Evolutionary conservation across 2,329 filamentous ascomycete genomes (phyloP).

Genomic region (Hirsutella rhossiliensis): DNA sequence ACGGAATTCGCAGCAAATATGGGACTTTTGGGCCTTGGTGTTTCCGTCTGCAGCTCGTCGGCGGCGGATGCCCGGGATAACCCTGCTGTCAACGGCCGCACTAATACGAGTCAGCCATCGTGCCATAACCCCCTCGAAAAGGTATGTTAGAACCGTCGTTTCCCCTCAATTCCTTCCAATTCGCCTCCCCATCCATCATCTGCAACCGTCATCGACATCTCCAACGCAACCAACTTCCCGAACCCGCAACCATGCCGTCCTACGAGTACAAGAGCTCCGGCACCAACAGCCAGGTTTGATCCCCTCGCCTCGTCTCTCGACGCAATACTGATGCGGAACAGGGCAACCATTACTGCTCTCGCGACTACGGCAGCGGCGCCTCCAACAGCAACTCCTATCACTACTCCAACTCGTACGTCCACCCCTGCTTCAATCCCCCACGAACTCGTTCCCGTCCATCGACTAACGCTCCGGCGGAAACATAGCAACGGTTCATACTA

Average conservation of each 20-base stretch:
- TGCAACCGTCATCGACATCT: too few species aligned
- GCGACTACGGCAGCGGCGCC: conserved; percentile 47
- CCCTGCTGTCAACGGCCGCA: too few species aligned
- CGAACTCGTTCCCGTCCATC: not conserved
- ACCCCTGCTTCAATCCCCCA: not conserved
- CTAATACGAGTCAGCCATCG: too few species aligned
- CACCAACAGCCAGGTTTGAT: conserved; percentile 47
- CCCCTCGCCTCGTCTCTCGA: not conserved
- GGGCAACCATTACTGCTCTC: conserved; percentile 58
- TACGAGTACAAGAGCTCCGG: conserved; percentile 39
- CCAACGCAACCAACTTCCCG: not conserved
- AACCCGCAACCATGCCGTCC: conserved; percentile 7
- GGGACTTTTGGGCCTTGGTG: too few species aligned
- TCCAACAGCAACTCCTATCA: conserved; percentile 50
- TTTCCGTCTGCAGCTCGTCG: too few species aligned
- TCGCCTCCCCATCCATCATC: too few species aligned
- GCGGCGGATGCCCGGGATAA: too few species aligned
- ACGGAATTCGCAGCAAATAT: too few species aligned
- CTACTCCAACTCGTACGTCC: conserved; percentile 49
- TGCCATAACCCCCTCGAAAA: too few species aligned
- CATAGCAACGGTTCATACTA: conserved; percentile 56
- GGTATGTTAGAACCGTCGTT: too few species aligned
- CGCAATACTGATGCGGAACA: conserved; percentile 13
- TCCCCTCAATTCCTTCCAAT: too few species aligned
- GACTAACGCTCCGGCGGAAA: not conserved